These are phyloP conservation scores for Mollisiaceae sp. DNA, from an alignment of 2,329 filamentous ascomycete genomes.

Conservation along the genomic window DNA sequence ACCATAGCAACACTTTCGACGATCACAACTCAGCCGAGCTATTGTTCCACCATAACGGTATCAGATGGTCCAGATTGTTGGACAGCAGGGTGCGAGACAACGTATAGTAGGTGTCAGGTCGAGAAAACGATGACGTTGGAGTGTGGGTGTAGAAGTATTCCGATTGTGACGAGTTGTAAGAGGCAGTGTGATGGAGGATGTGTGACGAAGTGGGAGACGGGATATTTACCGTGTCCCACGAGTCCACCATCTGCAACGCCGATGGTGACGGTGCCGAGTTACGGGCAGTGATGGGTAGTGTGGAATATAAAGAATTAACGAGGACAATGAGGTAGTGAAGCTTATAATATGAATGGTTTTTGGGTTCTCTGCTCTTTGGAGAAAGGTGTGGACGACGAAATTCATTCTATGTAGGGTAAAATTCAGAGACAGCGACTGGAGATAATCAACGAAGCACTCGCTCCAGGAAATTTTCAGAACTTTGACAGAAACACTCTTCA, in stretches of 20 bases:
- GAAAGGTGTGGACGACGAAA: not conserved
- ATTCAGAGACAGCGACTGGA: not conserved
- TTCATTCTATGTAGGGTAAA: not conserved
- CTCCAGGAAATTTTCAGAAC: not conserved
- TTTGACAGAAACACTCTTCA: not conserved
- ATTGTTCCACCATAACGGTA: slow-evolving; percentile 26
- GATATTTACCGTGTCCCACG: slow-evolving; percentile 30
- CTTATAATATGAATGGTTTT: too few species aligned
- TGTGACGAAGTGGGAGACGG: slow-evolving; percentile 24
- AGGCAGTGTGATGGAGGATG: slow-evolving; percentile 28
- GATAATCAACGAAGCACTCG: not conserved
- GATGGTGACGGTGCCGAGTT: slow-evolving; percentile 8
- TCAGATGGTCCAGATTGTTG: slow-evolving; percentile 24
- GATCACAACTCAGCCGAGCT: slow-evolving; percentile 11
- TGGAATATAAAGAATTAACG: not conserved
- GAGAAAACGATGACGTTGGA: slow-evolving; percentile 17
- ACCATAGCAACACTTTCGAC: not conserved
- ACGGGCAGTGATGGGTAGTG: not conserved
- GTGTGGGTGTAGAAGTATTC: slow-evolving; percentile 28
- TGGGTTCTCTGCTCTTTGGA: too few species aligned
- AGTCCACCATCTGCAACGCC: not conserved
- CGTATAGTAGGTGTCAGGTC: slow-evolving; percentile 19
- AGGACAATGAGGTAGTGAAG: not conserved
- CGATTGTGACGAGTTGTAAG: slow-evolving; percentile 26
- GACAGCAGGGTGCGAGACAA: slow-evolving; percentile 3